Base-by-base conservation (phyloP, 2,329 filamentous ascomycete species). In the Xylaria sp. region DNA sequence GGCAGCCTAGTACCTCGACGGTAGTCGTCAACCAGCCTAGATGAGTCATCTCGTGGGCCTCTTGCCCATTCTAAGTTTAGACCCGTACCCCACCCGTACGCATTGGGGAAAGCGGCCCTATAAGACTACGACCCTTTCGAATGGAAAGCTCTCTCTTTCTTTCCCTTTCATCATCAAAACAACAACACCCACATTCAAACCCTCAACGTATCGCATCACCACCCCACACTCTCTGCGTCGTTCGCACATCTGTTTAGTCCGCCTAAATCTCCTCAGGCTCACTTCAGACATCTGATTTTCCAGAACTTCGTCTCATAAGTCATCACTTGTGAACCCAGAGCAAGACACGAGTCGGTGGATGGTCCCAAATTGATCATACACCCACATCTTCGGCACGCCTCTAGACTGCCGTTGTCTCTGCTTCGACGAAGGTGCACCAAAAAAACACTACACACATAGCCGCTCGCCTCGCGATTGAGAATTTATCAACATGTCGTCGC, bases 401-500 rank as follows among this genome's bases (percentile, higher is more conserved):
- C 1, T 30, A 35, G 16, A 30, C 47, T 51, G 54, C 51, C 37
- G 35, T 55, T 7, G 9, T 34, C 54, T 46, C 55, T 57, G 47
- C 46, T 57, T 54, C 23, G 35, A 59, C 57, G 35, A 57, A 30
- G 16, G 47, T 55, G 30, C 50, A 30, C 48, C 16, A 3, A 30
- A 30, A 30, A 30, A 4, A 49, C 47, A 49, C 46, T 55, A 9
- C 44, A 44, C 52, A 53, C 47, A 9, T 8, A 50, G 10, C 8
- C 47, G 35, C 30, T 44, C 23, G 52, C 47, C 16, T 11, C 55
- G 58, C 23, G 23, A 10, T 52, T 42, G 23, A 51, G 46, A 47
- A 51, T 19, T 34, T 48, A 42, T 23, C 50, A 59, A 51, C 60
- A 71, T 71, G 23, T 30, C 23, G 69, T 68, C 69, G 54, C 65